Percentiles rank a stretch among this genome's conserved stretches.
Conservation (phyloP, 2,329 filamentous ascomycete species). For the Claviceps sp. region DNA sequence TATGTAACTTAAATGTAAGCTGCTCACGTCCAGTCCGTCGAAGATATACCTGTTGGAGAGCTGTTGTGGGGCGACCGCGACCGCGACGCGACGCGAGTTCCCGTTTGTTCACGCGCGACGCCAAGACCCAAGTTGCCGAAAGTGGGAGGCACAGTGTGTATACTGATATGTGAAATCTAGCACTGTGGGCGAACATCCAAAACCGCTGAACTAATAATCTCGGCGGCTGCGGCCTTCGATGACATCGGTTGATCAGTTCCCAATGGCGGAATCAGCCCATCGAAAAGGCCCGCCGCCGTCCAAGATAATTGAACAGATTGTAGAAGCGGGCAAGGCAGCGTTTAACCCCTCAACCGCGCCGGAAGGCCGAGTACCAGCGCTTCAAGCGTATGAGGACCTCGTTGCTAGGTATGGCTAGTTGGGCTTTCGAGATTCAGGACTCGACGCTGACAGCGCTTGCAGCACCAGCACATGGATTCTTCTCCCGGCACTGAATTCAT, state of each 20-base stretch:
- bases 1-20: background rate
- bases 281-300: slow-evolving; percentile 9
- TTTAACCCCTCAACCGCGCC: slow-evolving; percentile 30
- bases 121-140: background rate
- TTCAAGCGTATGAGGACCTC: slow-evolving; percentile 30
- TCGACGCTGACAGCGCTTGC: slow-evolving; percentile 1
- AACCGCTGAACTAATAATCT: background rate
- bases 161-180: background rate
- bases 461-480: slow-evolving; percentile 35
- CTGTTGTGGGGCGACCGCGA: slow-evolving; percentile 2
- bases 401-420: slow-evolving; percentile 31
- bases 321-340: slow-evolving; percentile 31
- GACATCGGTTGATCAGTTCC: background rate
- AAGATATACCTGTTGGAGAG: background rate
- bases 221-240: background rate
- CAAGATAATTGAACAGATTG: slow-evolving; percentile 21
- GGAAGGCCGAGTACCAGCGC: slow-evolving; percentile 20
- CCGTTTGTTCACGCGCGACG: too few species aligned
- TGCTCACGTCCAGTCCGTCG: too few species aligned
- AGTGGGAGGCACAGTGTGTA: background rate
- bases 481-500: slow-evolving; percentile 46
- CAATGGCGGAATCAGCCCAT: slow-evolving; percentile 16
- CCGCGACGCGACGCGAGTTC: background rate
- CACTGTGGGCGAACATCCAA: background rate
- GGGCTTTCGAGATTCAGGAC: background rate